phyloP scores from a whole-genome alignment of 305 asterid genomes.

The Rubia peregrina region DNA sequence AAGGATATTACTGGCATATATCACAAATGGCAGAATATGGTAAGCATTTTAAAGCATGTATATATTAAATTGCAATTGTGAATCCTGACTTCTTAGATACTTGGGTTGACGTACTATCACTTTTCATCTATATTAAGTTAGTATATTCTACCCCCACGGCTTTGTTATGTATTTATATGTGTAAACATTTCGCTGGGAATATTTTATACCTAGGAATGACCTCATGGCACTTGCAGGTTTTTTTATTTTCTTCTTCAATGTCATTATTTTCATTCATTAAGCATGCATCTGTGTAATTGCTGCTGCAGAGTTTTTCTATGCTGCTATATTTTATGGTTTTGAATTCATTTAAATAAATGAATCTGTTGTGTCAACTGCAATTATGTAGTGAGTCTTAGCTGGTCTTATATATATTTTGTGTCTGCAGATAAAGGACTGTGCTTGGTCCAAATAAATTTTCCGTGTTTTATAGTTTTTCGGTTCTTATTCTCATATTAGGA shows the following conservation, averaged over 20 bases:
- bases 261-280: neutral
- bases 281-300: neutral
- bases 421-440: neutral
- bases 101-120: neutral
- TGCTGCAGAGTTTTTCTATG: neutral
- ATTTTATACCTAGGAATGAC: neutral
- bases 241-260: neutral
- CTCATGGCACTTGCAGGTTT: neutral
- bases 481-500: neutral
- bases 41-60: constrained; percentile 20
- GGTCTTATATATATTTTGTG: neutral
- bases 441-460: neutral
- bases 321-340: neutral
- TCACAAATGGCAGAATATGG: constrained; percentile 99
- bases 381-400: neutral
- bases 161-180: neutral
- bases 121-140: neutral
- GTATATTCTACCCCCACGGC: neutral
- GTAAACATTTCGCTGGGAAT: neutral
- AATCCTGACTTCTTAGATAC: neutral
- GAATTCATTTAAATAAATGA: neutral
- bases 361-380: neutral
- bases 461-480: neutral
- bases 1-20: constrained; percentile 94
- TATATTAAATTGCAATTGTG: neutral